Conservation (phyloP, 83 land plant species). For the Picea abies region DNA sequence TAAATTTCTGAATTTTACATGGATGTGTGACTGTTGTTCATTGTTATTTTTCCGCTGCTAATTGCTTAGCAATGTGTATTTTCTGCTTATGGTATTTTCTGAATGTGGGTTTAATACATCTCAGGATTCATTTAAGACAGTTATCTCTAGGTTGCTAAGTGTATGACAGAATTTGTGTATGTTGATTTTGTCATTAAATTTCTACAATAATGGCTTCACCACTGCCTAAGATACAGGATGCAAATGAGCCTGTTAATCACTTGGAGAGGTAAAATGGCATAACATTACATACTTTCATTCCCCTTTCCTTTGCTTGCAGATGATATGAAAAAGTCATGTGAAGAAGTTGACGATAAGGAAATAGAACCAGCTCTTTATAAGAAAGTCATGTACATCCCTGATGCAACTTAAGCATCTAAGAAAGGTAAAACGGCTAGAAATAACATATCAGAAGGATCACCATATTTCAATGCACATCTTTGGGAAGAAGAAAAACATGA, state of each 20-base stretch:
- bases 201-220: background rate
- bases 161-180: too few relatives aligned
- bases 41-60: too few relatives aligned
- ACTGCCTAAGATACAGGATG: constrained; percentile 8
- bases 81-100: too few relatives aligned
- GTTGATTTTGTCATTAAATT: too few relatives aligned
- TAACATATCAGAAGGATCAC: background rate
- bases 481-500: constrained; percentile 8
- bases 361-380: constrained; percentile 15
- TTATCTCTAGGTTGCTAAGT: too few relatives aligned
- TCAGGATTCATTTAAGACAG: too few relatives aligned
- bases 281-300: background rate
- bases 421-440: constrained; percentile 6
- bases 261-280: constrained; percentile 5
- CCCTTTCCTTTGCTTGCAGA: constrained; percentile 11
- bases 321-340: constrained; percentile 5
- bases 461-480: background rate
- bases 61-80: too few relatives aligned
- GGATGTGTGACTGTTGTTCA: too few relatives aligned
- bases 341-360: constrained; percentile 11
- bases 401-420: constrained; percentile 11
- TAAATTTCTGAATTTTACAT: too few relatives aligned
- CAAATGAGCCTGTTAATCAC: background rate
- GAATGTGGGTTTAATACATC: too few relatives aligned
- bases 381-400: constrained; percentile 18